Evolutionary conservation across 495 filamentous ascomycete genomes (phyloP).

Genomic region (Aspergillus campestris): DNA sequence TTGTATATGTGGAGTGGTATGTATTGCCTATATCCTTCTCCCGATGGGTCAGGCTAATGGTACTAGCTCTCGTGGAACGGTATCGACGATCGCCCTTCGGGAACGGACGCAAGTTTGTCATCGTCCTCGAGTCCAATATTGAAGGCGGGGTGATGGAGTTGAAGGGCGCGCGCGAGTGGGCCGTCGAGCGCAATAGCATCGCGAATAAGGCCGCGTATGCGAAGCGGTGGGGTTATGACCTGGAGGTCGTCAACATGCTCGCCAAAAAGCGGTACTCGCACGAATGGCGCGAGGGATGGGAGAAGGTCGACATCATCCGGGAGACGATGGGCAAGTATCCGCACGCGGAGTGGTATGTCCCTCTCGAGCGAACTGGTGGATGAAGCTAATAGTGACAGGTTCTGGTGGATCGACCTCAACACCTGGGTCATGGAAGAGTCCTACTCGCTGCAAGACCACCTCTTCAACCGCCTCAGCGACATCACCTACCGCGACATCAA

Average conservation of each 20-base stretch:
- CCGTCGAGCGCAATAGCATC: conserved; percentile 92
- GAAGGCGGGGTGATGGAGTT: conserved; percentile 98
- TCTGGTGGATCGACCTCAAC: conserved; percentile 98
- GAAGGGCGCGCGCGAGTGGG: conserved; percentile 97
- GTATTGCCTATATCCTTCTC: conserved; percentile 31
- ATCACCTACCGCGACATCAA: conserved; percentile 95
- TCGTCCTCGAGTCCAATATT: conserved; percentile 88
- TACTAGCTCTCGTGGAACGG: conserved; percentile 25
- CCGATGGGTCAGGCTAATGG: neutral
- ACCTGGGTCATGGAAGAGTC: conserved; percentile 97
- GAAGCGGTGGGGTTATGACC: conserved; percentile 82
- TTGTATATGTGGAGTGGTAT: conserved; percentile 51
- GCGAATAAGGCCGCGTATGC: conserved; percentile 89
- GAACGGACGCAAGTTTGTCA: conserved; percentile 83
- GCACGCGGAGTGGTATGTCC: conserved; percentile 81
- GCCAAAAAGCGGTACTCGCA: conserved; percentile 98
- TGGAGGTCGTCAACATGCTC: conserved; percentile 96
- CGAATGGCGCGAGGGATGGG: conserved; percentile 98
- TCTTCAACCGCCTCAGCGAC: conserved; percentile 70
- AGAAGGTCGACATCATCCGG: conserved; percentile 94
- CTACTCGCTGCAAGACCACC: conserved; percentile 80
- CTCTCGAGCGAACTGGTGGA: no score
- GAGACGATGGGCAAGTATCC: conserved; percentile 90
- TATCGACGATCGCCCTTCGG: conserved; percentile 59
- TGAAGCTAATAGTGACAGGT: conserved; percentile 46